phyloP scores from a whole-genome alignment of 306 rosid species.

The Vigna mungo region DNA sequence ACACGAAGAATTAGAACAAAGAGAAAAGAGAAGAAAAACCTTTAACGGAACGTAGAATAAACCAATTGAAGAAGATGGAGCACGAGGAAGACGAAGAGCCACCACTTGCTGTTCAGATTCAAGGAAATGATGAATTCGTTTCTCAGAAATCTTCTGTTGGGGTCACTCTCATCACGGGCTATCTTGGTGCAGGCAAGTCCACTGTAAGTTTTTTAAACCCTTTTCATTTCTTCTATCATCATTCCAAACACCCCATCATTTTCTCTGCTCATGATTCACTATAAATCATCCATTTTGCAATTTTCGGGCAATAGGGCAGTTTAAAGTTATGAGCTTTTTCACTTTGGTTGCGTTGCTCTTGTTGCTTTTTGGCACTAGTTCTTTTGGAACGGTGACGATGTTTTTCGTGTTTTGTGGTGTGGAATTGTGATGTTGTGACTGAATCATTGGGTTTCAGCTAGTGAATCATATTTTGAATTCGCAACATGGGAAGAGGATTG shows the following conservation, averaged over 20 bases:
- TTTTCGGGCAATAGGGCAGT: conserved; percentile 28
- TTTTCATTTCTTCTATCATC: conserved; percentile 1
- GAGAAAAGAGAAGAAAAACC: neutral
- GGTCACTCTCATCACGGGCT: conserved; percentile 94
- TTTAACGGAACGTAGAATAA: neutral
- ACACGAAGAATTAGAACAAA: neutral
- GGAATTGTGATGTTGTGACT: conserved; percentile 25
- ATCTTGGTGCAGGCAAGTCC: conserved; percentile 96
- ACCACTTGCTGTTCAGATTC: conserved; percentile 82
- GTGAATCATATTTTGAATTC: conserved; percentile 84
- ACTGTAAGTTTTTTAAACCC: conserved; percentile 60
- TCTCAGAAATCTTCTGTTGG: conserved; percentile 63
- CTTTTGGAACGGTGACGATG: neutral
- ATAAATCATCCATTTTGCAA: neutral
- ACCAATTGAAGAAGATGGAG: conserved; percentile 54
- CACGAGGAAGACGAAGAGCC: conserved; percentile 75
- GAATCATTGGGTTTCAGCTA: conserved; percentile 56
- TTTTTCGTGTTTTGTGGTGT: conserved; percentile 25
- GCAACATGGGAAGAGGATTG: conserved; percentile 90
- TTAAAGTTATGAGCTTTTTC: conserved; percentile 28
- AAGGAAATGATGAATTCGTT: conserved; percentile 38
- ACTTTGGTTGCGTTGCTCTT: neutral
- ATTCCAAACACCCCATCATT: neutral
- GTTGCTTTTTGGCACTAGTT: conserved; percentile 4
- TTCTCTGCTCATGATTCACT: neutral